These are phyloP conservation scores for Pyrenophora teres DNA, from an alignment of 2,329 filamentous ascomycete species.

Conservation along the genomic window DNA sequence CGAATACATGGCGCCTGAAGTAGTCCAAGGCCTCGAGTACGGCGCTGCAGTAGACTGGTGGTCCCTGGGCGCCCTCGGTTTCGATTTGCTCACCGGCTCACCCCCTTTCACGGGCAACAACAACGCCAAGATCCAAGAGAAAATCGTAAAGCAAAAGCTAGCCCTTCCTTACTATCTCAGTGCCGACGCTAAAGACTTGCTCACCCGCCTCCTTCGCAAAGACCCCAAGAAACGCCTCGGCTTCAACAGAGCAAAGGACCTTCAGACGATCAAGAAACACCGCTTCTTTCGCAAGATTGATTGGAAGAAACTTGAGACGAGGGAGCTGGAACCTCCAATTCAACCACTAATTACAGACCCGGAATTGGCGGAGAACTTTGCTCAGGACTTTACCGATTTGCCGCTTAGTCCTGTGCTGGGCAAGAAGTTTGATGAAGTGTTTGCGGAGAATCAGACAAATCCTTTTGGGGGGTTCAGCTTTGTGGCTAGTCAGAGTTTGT, in stretches of 20 bases:
- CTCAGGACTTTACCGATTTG: constrained; percentile 85
- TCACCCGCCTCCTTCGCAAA: constrained; percentile 87
- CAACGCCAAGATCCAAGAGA: constrained; percentile 92
- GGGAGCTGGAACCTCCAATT: constrained; percentile 87
- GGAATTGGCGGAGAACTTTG: constrained; percentile 95
- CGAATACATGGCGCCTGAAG: constrained; percentile 98
- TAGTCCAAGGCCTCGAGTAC: constrained; percentile 85
- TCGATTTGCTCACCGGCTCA: constrained; percentile 88
- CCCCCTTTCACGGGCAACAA: constrained; percentile 91
- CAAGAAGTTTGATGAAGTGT: constrained; percentile 34
- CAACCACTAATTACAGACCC: constrained; percentile 93
- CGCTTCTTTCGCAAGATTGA: constrained; percentile 97
- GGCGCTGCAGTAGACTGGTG: constrained; percentile 98
- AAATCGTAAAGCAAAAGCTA: constrained; percentile 92
- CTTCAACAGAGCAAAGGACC: constrained; percentile 84
- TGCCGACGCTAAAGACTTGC: constrained; percentile 89
- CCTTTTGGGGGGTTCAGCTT: constrained; percentile 61
- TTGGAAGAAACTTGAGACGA: constrained; percentile 82
- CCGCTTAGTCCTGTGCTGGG: constrained; percentile 72
- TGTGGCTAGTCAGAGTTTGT: constrained; percentile 57
- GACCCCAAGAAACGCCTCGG: constrained; percentile 90
- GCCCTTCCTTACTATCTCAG: constrained; percentile 87
- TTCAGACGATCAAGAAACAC: constrained; percentile 84
- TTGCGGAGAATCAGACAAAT: constrained; percentile 47
- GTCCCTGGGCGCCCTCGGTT: constrained; percentile 92